Evolutionary conservation across 768 basidiomycete genomes (phyloP), one percentile per base, ranked within the genome.

Genomic region (Russula emetica): DNA sequence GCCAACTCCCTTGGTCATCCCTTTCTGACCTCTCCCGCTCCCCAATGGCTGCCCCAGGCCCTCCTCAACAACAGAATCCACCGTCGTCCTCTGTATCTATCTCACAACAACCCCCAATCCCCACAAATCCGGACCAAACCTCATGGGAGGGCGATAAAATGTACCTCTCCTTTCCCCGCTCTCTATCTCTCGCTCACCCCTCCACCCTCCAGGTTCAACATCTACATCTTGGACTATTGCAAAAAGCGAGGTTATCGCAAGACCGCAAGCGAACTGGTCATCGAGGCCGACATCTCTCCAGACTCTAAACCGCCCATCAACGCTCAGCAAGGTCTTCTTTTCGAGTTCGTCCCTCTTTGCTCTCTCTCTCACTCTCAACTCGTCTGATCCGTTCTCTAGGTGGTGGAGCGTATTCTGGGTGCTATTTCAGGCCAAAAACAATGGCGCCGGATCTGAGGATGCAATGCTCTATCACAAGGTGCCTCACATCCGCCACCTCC

Each of bases 371-470:
- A 13, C 50, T 70, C 60, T 30, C 61, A 63, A 59, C 50, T 63
- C 59, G 55, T 51, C 51, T 63, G 58, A 58, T 28, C 68, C 59
- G 56, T 68, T 60, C 62, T 34, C 9, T 55, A 91, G 90, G 72
- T 92, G 90, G 90, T 92, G 90, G 90, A 88, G 85, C 68, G 90
- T 92, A 26, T 92, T 92, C 70, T 92, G 90, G 90, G 85, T 90
- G 0, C 76, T 92, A 18, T 92, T 92, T 72, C 85, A 85, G 14
- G 88, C 90, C 52, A 92, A 92, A 75, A 88, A 86, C 66, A 86
- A 80, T 55, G 83, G 82, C 34, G 72, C 71, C 10, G 85, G 84
- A 22, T 72, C 84, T n/a, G 88, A 90, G 1, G 88, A 91, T 67
- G 89, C 87, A 26, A 67, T 90, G 72, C 63, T 85, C 40, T 91